phyloP scores from a whole-genome alignment of 306 rosid species.

The Rosa persica region DNA sequence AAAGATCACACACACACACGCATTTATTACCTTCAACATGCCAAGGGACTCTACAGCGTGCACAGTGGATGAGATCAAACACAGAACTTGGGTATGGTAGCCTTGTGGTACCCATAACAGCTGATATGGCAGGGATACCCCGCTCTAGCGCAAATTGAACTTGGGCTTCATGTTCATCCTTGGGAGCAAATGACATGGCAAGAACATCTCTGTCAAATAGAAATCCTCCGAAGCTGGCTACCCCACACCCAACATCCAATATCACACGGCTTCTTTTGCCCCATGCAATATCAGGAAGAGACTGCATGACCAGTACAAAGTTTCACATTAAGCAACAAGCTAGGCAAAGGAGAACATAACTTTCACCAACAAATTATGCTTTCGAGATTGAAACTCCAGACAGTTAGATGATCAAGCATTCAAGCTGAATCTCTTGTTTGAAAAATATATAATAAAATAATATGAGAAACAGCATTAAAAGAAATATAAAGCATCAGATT shows the following conservation, averaged over 20 bases:
- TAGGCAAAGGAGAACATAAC: background rate
- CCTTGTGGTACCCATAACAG: slow-evolving; percentile 80
- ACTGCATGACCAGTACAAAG: slow-evolving; percentile 39
- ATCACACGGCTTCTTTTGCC: slow-evolving; percentile 84
- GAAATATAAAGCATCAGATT: background rate
- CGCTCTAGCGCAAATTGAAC: slow-evolving; percentile 89
- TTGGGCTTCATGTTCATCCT: slow-evolving; percentile 91
- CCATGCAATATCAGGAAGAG: slow-evolving; percentile 73
- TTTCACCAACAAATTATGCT: background rate
- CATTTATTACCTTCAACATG: slow-evolving; percentile 66
- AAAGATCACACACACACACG: background rate
- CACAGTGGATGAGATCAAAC: slow-evolving; percentile 85
- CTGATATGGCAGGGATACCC: slow-evolving; percentile 82
- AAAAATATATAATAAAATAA: background rate
- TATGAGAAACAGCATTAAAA: background rate
- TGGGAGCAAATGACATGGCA: slow-evolving; percentile 87
- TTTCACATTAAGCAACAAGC: slow-evolving; percentile 15
- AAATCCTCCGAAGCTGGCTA: slow-evolving; percentile 88
- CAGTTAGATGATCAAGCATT: background rate
- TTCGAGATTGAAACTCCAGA: background rate
- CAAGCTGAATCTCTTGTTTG: background rate
- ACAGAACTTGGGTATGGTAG: slow-evolving; percentile 73
- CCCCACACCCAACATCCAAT: slow-evolving; percentile 90
- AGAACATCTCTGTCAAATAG: slow-evolving; percentile 78
- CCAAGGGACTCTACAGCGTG: slow-evolving; percentile 98